phyloP scores from a whole-genome alignment of 2,329 filamentous ascomycete genomes.

The Celoporthe dispersa region DNA sequence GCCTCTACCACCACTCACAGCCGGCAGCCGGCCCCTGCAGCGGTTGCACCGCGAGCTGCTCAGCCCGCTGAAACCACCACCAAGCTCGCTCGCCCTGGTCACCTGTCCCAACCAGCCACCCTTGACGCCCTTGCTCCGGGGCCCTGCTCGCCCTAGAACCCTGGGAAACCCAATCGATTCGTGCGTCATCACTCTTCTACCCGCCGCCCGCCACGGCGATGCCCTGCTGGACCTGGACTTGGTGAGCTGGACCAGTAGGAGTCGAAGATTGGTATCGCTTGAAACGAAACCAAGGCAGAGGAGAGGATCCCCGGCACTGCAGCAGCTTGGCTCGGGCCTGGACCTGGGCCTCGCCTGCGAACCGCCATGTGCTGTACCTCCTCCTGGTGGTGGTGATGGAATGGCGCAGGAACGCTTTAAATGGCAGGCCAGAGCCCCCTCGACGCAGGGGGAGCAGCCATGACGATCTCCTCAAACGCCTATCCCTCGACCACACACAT shows the following conservation, averaged over 20 bases:
- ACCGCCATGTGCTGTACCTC: neutral
- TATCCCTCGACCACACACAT: neutral
- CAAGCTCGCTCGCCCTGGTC: neutral
- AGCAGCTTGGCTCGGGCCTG: neutral
- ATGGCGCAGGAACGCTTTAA: constrained; percentile 32
- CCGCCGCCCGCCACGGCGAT: constrained; percentile 19
- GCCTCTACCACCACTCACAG: neutral
- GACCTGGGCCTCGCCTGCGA: neutral
- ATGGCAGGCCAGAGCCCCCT: constrained; percentile 22
- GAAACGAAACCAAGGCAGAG: constrained; percentile 23
- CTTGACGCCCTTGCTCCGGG: neutral
- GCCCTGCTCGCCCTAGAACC: constrained; percentile 8
- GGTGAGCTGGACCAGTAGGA: constrained; percentile 23
- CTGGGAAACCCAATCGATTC: constrained; percentile 29
- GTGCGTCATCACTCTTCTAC: constrained; percentile 27
- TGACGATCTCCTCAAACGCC: neutral
- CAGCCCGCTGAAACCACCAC: constrained; percentile 16
- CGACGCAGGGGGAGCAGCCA: constrained; percentile 7
- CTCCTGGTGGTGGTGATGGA: neutral
- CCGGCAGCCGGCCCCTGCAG: neutral
- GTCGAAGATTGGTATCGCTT: neutral
- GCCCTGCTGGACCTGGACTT: neutral
- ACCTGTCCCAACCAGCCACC: neutral
- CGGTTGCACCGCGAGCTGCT: constrained; percentile 1
- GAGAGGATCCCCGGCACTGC: neutral